phyloP scores from a whole-genome alignment of 371 early-diverging fungal genomes.

The Mortierella sp. region DNA sequence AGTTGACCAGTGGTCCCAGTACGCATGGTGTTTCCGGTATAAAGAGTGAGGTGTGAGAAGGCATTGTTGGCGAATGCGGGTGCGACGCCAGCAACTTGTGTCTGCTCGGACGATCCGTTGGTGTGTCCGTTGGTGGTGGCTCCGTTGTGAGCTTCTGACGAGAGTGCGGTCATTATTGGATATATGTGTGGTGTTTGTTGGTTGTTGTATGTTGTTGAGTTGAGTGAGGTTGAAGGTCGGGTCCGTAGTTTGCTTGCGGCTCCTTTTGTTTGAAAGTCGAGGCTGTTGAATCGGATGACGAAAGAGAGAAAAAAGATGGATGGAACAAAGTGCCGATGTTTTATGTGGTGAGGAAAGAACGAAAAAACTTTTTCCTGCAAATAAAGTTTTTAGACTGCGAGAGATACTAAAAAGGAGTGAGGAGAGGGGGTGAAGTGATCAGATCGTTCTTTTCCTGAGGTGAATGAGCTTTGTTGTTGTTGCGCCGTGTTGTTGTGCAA shows the following conservation, averaged over 20 bases:
- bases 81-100: not conserved
- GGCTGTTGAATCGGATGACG: not conserved
- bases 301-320: conserved; percentile 9
- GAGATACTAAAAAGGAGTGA: not conserved
- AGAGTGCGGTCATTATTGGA: conserved; percentile 24
- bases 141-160: conserved; percentile 27
- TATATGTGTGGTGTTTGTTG: not conserved
- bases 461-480: not conserved
- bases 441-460: not conserved
- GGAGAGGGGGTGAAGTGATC: not conserved
- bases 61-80: conserved; percentile 27
- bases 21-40: conserved; percentile 70
- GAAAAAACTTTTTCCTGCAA: not conserved
- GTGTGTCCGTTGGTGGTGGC: not conserved
- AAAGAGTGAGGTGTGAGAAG: conserved; percentile 61
- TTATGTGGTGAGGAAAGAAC: not conserved
- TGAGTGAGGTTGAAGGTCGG: not conserved
- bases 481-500: not conserved
- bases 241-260: not conserved
- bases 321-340: not conserved
- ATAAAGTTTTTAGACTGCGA: conserved; percentile 13
- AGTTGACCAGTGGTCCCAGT: conserved; percentile 59
- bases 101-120: conserved; percentile 15
- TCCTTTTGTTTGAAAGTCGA: not conserved
- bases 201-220: not conserved